Percentiles rank a stretch among this genome's conserved stretches.
These are phyloP conservation scores for Phytophthora aleatoria DNA, from an alignment of 352 stramenopile species.

Conservation along the genomic window DNA sequence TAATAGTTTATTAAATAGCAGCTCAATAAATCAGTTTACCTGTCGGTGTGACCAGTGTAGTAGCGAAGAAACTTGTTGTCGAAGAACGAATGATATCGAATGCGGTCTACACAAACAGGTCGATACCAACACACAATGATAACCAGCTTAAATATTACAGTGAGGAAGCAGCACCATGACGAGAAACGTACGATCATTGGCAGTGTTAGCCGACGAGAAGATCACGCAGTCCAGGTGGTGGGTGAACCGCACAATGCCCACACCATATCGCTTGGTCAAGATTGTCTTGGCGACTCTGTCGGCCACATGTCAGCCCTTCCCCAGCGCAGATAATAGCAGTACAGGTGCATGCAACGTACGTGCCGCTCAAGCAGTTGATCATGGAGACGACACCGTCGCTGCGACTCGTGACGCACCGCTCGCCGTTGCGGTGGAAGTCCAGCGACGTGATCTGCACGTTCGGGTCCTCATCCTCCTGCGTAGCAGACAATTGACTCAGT, in stretches of 20 bases:
- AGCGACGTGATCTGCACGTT: slow-evolving; percentile 65
- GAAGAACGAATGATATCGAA: slow-evolving; percentile 89
- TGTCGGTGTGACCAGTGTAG: slow-evolving; percentile 78
- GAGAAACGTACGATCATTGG: slow-evolving; percentile 63
- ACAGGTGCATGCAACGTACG: slow-evolving; percentile 16
- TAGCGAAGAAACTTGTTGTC: slow-evolving; percentile 92
- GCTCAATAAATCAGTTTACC: slow-evolving; percentile 29
- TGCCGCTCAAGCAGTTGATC: slow-evolving; percentile 84
- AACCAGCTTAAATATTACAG: neutral
- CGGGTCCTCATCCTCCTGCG: slow-evolving; percentile 66
- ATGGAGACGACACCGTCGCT: slow-evolving; percentile 81
- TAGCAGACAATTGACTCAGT: slow-evolving; percentile 1
- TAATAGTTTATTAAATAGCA: neutral
- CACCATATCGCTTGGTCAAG: slow-evolving; percentile 83
- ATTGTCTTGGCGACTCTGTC: slow-evolving; percentile 84
- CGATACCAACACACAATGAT: neutral
- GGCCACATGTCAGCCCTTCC: neutral
- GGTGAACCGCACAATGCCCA: slow-evolving; percentile 79
- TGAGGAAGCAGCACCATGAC: neutral
- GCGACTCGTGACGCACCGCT: slow-evolving; percentile 76
- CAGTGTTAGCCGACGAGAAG: slow-evolving; percentile 78
- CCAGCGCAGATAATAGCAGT: neutral
- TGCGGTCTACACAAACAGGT: slow-evolving; percentile 53
- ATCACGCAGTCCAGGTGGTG: slow-evolving; percentile 88
- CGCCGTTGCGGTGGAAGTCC: slow-evolving; percentile 82